Conservation (phyloP, 257 asterid genomes). For the Capsicum baccatum region DNA sequence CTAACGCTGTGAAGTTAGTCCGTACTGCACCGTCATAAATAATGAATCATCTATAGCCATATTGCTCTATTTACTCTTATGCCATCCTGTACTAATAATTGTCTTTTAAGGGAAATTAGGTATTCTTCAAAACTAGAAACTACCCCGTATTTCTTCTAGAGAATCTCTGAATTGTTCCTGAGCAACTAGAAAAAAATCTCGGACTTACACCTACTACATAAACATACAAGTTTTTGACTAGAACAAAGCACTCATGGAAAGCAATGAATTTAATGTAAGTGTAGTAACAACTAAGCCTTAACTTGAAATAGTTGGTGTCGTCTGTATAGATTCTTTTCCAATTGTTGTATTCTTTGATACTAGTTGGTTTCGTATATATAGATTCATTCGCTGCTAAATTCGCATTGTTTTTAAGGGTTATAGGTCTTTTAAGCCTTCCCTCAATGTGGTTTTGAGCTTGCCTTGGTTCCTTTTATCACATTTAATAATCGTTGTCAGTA, state of each 20-base stretch:
- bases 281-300: neutral
- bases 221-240: neutral
- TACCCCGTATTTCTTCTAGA: neutral
- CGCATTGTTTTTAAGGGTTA: neutral
- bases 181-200: too few species aligned
- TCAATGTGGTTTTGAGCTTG: neutral
- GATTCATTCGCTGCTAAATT: neutral
- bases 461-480: neutral
- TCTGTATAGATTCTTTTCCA: slow-evolving; percentile 13
- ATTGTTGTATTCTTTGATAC: neutral
- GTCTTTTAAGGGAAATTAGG: slow-evolving; percentile 2
- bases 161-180: too few species aligned
- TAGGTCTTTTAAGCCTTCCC: neutral
- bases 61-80: neutral
- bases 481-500: neutral
- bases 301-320: neutral
- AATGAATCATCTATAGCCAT: neutral
- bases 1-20: neutral
- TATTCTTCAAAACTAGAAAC: neutral
- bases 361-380: too few species aligned
- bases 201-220: neutral
- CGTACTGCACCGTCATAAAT: neutral
- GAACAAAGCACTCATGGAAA: neutral
- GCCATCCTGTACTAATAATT: neutral
- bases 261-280: neutral